Conservation (phyloP, 2,329 filamentous ascomycete genomes). For the Alternaria dauci region DNA sequence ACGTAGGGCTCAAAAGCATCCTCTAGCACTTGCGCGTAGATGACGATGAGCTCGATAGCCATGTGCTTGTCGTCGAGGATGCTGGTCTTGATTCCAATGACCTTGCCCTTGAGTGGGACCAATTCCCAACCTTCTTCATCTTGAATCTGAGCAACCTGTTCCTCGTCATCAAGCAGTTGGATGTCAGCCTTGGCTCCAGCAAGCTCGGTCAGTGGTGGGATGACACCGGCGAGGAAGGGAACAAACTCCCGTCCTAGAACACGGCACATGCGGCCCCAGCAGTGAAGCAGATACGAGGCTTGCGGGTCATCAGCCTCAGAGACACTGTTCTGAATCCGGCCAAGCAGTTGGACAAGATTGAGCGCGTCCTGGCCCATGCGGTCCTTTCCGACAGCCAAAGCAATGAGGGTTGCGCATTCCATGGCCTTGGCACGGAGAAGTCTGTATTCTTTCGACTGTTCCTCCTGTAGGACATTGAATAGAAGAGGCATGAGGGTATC, state of each 20-base stretch:
- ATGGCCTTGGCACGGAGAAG: conserved; percentile 95
- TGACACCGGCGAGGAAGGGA: conserved; percentile 89
- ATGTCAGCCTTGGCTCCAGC: conserved; percentile 97
- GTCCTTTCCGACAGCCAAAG: conserved; percentile 91
- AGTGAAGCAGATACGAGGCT: conserved; percentile 96
- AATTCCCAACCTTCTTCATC: conserved; percentile 98
- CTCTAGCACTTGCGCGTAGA: conserved; percentile 96
- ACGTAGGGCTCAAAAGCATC: conserved; percentile 92
- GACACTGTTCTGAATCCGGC: conserved; percentile 80
- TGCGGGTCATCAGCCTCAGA: conserved; percentile 94
- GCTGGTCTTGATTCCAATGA: conserved; percentile 97
- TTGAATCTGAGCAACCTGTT: conserved; percentile 89
- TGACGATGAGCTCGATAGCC: conserved; percentile 97
- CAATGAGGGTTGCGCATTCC: conserved; percentile 97
- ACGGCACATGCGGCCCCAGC: conserved; percentile 98
- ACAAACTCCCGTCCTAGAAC: conserved; percentile 91
- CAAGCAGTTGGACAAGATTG: conserved; percentile 85
- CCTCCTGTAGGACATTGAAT: conserved; percentile 85
- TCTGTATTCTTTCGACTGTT: conserved; percentile 92
- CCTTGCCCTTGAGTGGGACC: conserved; percentile 95
- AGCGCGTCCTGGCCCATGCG: conserved; percentile 88
- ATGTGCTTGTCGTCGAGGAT: conserved; percentile 98
- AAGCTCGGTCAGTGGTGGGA: conserved; percentile 90
- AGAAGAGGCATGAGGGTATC: conserved; percentile 94
- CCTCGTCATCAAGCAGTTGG: conserved; percentile 92